Base-by-base conservation (phyloP, 1,139 yeast genomes). In the Geotrichum restrictum region DNA sequence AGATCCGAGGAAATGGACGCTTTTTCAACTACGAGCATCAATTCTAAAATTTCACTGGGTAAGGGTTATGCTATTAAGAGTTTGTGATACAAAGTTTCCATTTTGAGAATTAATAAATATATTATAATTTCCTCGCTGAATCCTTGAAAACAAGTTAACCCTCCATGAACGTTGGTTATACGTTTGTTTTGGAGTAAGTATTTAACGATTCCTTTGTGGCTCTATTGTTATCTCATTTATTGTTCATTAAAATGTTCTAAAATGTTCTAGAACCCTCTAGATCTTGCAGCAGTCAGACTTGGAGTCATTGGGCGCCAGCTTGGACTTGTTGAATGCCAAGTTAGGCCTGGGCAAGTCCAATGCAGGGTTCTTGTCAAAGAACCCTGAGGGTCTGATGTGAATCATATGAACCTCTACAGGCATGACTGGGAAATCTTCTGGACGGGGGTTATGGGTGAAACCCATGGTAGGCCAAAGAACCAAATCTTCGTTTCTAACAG, bases 371-470 rank as follows among this genome's bases (percentile, higher is more conserved):
- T 74, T 81, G 61, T 82, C 82, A 69, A 86, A 88, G 80, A 88
- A 87, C 56, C 88, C 88, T 63, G 78, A 73, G 51, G 96, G 96
- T 49, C 78, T 76, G 58, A 88, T 76, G 56, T 81, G 78, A 61
- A 87, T 82, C 67, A 78, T 83, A 67, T 79, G 74, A 60, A 81
- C 80, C 73, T 88, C 95, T 55, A 83, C 85, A 39, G 95, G 94
- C 96, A 88, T 88, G 57, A 88, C 94, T 52, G 95, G 95, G 85
- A 86, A 88, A 71, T 88, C 95, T 73, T 88, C 96, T 33, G 85
- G 84, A 64, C 91, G 79, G 62, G 94, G 94, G 64, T 86, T 80
- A 68, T 88, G 96, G 27, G 95, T 87, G 74, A 88, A 79, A 29
- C 91, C 94, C 69, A 88, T 70, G 48, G 95, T 85, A 61, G 88